Base-by-base conservation (phyloP, 2,329 filamentous ascomycete species). In the Xenoacremonium recifei region DNA sequence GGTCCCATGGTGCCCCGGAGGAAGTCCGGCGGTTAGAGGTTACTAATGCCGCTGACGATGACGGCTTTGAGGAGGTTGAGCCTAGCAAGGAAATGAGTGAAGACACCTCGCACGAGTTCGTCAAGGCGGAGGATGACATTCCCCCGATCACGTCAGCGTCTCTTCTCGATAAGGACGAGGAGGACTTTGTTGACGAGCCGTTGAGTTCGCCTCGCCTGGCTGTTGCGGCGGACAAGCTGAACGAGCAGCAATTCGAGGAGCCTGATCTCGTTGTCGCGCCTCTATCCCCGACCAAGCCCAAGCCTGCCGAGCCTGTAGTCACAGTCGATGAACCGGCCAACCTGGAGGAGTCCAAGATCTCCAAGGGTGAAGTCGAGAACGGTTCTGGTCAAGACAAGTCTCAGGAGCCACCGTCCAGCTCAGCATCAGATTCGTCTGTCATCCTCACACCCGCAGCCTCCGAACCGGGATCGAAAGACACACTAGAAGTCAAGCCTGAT, bases 21-120 rank as follows among this genome's bases (percentile, higher is more conserved):
- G 87, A 90, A 50, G 81, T 82, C 42, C 76, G 81, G 37, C 86
- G 87, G 39, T 72, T 91, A 2, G 88, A 92, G 53, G 81, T 92
- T 12, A 87, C 85, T 39, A 95, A 93, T 57, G 82, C 80, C 13
- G n/a, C n/a, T n/a, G 85, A 86, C 11, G 89, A 96, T 51, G 93
- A 97, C 60, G 89, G 88, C 1, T 97, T 96, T 58, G 93, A 99
- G 63, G 90, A 96, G 65, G 91, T 97, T 9, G 77, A 78, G 23
- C 76, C 79, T 35, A 71, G 72, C 34, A 84, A 82, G 21, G 85
- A 89, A 45, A 78, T 89, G 55, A 80, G 80, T 15, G 87, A 91
- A 47, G 84, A 88, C 37, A 80, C 78, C 2, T 86, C 84, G 27
- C 80, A 87, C 48, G 81, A 86, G 48, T 79, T 86, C 44, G 76